These are phyloP conservation scores for Narthecium ossifragum DNA, from an alignment of 106 monocot genomes.

Conservation along the genomic window DNA sequence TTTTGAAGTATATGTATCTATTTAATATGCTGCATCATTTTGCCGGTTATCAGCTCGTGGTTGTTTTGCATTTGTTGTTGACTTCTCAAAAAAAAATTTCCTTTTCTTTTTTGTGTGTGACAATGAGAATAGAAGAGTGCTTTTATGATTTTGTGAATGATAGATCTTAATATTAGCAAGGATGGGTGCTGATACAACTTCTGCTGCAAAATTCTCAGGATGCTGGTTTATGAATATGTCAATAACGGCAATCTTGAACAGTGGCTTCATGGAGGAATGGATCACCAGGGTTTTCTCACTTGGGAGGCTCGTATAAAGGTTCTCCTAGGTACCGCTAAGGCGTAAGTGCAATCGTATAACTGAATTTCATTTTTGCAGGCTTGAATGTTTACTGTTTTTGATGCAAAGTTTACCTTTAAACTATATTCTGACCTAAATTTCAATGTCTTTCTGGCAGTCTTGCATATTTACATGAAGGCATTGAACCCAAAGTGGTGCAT, in stretches of 20 bases:
- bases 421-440: neutral
- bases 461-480: constrained; percentile 66
- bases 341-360: constrained; percentile 42
- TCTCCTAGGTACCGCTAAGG: constrained; percentile 85
- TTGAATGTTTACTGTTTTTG: too few species aligned
- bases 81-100: too few species aligned
- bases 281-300: constrained; percentile 62
- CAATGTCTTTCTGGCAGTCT: constrained; percentile 21
- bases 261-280: constrained; percentile 95
- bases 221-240: constrained; percentile 93
- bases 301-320: constrained; percentile 95
- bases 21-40: too few species aligned
- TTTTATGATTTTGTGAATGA: neutral
- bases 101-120: too few species aligned
- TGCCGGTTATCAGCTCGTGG: too few species aligned
- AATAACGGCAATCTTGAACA: constrained; percentile 93
- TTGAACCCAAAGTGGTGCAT: constrained; percentile 74
- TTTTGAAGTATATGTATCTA: too few species aligned
- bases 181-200: neutral
- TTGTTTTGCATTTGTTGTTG: too few species aligned
- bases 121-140: too few species aligned
- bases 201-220: constrained; percentile 31
- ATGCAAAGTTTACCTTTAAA: too few species aligned
- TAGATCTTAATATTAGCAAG: neutral
- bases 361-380: neutral